Percentiles rank a stretch among this genome's conserved stretches.
phyloP scores from a whole-genome alignment of 257 asterid species.

The Solanum piurae region DNA sequence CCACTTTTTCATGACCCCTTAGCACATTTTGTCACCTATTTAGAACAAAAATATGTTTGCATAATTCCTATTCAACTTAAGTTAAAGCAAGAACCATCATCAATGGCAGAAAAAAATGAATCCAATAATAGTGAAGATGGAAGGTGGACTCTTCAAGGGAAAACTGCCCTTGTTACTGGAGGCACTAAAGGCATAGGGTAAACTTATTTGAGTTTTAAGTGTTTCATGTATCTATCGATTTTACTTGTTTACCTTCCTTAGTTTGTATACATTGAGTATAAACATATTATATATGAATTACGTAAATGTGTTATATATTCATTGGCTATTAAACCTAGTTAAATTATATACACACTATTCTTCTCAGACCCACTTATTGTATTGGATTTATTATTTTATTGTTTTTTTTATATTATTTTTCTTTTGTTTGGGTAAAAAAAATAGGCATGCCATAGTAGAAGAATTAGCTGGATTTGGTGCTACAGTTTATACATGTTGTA shows the following conservation, averaged over 20 bases:
- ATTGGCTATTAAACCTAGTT: too few relatives aligned
- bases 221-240: not conserved
- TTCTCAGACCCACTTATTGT: not conserved
- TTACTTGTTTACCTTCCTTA: not conserved
- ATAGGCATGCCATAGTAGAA: conserved; percentile 27
- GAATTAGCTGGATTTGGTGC: conserved; percentile 30
- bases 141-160: not conserved
- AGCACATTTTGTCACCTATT: not conserved
- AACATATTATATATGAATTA: too few relatives aligned
- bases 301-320: too few relatives aligned
- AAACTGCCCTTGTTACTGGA: not conserved
- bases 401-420: not conserved
- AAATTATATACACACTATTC: not conserved
- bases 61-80: not conserved
- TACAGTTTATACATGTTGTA: conserved; percentile 14
- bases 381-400: not conserved
- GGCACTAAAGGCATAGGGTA: not conserved
- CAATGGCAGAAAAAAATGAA: not conserved
- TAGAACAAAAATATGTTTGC: not conserved
- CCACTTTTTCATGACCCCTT: not conserved
- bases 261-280: not conserved
- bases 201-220: not conserved
- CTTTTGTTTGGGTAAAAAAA: not conserved
- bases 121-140: not conserved
- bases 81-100: not conserved